A percentile compares a stretch with the other conserved stretches of the same genome.
Evolutionary conservation across 1,284 basidiomycete genomes (phyloP).

Genomic region (Cutaneotrichosporon cutaneum): DNA sequence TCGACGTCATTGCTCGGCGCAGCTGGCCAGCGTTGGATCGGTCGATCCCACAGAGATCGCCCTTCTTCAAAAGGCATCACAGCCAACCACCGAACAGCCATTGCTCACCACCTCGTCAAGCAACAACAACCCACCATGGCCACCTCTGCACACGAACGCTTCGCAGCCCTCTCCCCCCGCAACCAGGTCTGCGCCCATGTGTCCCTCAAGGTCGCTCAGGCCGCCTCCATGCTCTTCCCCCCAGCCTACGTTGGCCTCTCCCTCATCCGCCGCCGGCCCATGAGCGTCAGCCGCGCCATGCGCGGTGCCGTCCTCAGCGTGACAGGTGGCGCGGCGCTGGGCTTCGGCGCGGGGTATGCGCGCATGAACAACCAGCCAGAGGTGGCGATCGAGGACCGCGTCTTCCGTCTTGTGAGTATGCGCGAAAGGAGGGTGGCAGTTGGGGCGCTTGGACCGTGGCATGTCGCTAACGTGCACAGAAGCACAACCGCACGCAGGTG

Average conservation of each 20-base stretch:
- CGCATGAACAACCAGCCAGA: slow-evolving; percentile 32
- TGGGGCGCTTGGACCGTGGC: background rate
- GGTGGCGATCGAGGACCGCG: slow-evolving; percentile 35
- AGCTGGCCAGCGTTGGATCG: too few species aligned
- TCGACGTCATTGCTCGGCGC: background rate
- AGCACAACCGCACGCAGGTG: slow-evolving; percentile 37
- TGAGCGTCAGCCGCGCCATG: slow-evolving; percentile 40
- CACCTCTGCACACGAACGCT: slow-evolving; percentile 35
- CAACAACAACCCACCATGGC: slow-evolving; percentile 27
- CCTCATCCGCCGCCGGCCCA: slow-evolving; percentile 32
- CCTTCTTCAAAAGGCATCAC: background rate
- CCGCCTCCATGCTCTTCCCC: slow-evolving; percentile 39
- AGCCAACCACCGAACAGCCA: background rate
- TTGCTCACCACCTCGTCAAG: slow-evolving; percentile 2
- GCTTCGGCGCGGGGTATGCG: slow-evolving; percentile 32
- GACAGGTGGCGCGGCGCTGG: slow-evolving; percentile 28
- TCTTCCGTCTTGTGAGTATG: slow-evolving; percentile 42
- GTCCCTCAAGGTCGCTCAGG: slow-evolving; percentile 42
- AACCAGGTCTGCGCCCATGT: slow-evolving; percentile 41
- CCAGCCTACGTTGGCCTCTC: slow-evolving; percentile 42
- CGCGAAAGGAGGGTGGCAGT: background rate
- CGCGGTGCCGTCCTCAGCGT: slow-evolving; percentile 24
- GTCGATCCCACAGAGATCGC: too few species aligned
- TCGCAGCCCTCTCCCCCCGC: slow-evolving; percentile 26
- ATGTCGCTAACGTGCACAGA: slow-evolving; percentile 22